These are phyloP conservation scores for Suhomyces maxii DNA, from an alignment of 1,139 yeast species.

Conservation along the genomic window DNA sequence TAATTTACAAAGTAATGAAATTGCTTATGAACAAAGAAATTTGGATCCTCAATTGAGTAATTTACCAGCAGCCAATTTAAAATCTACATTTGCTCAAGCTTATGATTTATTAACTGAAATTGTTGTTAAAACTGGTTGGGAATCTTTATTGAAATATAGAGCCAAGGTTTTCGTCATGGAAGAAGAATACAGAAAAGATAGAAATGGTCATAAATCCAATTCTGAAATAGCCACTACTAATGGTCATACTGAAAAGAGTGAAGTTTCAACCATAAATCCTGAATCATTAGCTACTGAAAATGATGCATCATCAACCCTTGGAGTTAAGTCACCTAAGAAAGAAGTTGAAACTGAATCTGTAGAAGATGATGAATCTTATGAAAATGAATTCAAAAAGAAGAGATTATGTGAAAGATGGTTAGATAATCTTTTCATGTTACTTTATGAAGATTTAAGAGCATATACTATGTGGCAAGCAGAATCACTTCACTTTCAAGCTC, in stretches of 20 bases:
- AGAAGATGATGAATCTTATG: conserved; percentile 19
- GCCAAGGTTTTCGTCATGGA: conserved; percentile 94
- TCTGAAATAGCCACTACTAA: conserved; percentile 6
- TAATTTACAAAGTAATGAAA: conserved; percentile 53
- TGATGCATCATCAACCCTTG: conserved; percentile 39
- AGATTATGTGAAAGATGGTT: conserved; percentile 94
- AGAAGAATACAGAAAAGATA: conserved; percentile 70
- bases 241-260: conserved; percentile 3
- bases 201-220: conserved; percentile 10
- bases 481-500: conserved; percentile 59
- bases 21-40: conserved; percentile 50
- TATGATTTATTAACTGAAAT: conserved; percentile 79
- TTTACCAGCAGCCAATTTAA: conserved; percentile 74
- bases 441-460: conserved; percentile 86
- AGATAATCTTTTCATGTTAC: conserved; percentile 80
- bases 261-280: conserved; percentile 9
- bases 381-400: conserved; percentile 60
- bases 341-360: conserved; percentile 15
- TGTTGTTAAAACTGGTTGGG: conserved; percentile 82
- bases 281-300: conserved; percentile 12
- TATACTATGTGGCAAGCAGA: conserved; percentile 94
- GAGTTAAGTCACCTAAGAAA: conserved; percentile 38
- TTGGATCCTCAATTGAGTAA: conserved; percentile 69
- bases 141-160: conserved; percentile 72
- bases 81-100: conserved; percentile 77